phyloP scores from a whole-genome alignment of 164 flowering plant genomes.

The Saururus chinensis region DNA sequence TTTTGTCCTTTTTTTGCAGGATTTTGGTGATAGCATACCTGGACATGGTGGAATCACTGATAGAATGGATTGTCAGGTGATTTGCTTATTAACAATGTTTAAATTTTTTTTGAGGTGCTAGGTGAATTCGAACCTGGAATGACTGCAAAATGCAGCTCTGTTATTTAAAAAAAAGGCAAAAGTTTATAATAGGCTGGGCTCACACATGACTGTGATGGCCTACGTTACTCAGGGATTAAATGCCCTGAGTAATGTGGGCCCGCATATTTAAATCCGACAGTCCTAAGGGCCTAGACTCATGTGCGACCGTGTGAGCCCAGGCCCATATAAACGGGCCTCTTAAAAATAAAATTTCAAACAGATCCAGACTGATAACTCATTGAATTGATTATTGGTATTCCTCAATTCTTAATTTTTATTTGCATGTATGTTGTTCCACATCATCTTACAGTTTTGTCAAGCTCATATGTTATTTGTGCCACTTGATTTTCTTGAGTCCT shows the following conservation, averaged over 20 bases:
- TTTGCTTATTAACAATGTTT: not conserved
- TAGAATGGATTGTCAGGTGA: constrained; percentile 87
- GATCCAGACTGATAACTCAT: not conserved
- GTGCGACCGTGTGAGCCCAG: too few relatives aligned
- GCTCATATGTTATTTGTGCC: not conserved
- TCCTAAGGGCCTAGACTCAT: too few relatives aligned
- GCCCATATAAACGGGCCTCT: too few relatives aligned
- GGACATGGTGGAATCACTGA: constrained; percentile 99
- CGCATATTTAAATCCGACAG: too few relatives aligned
- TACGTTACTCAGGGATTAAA: too few relatives aligned
- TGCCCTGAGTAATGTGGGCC: too few relatives aligned
- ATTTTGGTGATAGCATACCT: constrained; percentile 98
- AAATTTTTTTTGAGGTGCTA: not conserved
- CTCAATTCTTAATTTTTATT: too few relatives aligned
- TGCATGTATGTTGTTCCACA: not conserved
- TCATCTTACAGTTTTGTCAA: not conserved
- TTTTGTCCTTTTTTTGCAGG: constrained; percentile 29
- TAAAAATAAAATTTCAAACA: not conserved
- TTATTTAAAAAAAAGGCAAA: not conserved
- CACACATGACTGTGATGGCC: too few relatives aligned
- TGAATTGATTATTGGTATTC: not conserved
- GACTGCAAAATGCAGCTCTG: not conserved
- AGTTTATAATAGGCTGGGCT: too few relatives aligned
- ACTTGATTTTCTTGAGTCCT: not conserved
- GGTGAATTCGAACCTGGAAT: not conserved